A percentile compares a stretch with the other conserved stretches of the same genome.
phyloP scores from a whole-genome alignment of 2,329 filamentous ascomycete genomes.

The Stylonectria norvegica region DNA sequence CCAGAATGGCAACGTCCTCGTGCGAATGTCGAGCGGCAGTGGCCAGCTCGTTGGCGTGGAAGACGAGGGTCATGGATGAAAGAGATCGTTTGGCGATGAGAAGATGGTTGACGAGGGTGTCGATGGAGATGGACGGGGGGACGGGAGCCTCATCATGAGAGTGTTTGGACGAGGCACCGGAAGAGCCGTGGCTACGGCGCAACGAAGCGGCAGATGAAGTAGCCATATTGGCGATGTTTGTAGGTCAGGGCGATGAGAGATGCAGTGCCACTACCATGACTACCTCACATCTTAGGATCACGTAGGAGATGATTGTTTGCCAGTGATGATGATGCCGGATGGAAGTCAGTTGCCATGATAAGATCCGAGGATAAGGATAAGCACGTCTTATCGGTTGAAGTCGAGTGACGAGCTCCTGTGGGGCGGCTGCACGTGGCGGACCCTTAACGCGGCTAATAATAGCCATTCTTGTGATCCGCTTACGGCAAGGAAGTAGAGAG shows the following conservation, averaged over 20 bases:
- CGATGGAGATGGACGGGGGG: slow-evolving; percentile 46
- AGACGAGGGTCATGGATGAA: slow-evolving; percentile 76
- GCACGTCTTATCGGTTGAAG: slow-evolving; percentile 1
- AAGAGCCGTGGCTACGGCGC: slow-evolving; percentile 37
- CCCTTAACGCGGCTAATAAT: no score
- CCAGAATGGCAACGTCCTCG: slow-evolving; percentile 73
- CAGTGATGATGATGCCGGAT: slow-evolving; percentile 15
- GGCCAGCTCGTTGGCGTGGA: slow-evolving; percentile 83
- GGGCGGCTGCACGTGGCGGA: not conserved
- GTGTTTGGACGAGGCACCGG: slow-evolving; percentile 32
- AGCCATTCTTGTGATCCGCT: no score
- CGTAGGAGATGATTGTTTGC: no score
- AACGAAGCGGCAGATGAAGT: slow-evolving; percentile 34
- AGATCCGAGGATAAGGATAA: not conserved
- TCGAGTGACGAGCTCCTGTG: not conserved
- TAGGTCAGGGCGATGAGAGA: not conserved
- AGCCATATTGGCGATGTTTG: slow-evolving; percentile 29
- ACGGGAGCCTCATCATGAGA: slow-evolving; percentile 20
- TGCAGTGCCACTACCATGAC: slow-evolving; percentile 12
- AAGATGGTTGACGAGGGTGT: slow-evolving; percentile 78
- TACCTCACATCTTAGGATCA: no score
- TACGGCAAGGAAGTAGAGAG: no score
- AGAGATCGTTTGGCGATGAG: slow-evolving; percentile 85
- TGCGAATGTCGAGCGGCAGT: slow-evolving; percentile 70
- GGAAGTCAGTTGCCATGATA: not conserved